Base-by-base conservation (phyloP, 176 grass and related monocot genomes). In the Rhynchospora tenuis region DNA sequence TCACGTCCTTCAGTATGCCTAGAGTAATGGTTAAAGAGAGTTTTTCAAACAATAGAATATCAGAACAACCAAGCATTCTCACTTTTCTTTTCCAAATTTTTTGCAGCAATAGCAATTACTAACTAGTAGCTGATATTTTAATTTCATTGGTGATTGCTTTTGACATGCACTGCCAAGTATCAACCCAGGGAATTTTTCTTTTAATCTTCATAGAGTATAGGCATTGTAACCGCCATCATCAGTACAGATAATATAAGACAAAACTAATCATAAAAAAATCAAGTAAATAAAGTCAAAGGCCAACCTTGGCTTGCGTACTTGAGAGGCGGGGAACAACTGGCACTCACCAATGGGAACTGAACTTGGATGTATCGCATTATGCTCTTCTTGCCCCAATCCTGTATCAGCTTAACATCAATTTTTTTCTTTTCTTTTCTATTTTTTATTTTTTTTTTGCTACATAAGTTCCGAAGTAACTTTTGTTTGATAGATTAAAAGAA, bases 1-100 rank as follows among this genome's bases (percentile, higher is more conserved):
- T 76, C 64, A 74, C 73, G 78, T 46, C 65, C 78, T 90, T 86
- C 84, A 59, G 64, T 73, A 81, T 70, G 27, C 80, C 89, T 93
- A 86, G 64, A 74, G 29, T 77, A 86, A 71, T 80, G 76, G 85
- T 68, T 87, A 79, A 89, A 46, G 20, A 73, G 46, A 16, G 80
- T 90, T 57, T 38, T 72, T 47, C 27, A 20, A 54, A 64, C 12
- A 82, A 47, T 16, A 60, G 26, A 64, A 69, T 71, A 75, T 27
- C 17, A 52, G 23, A 82, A 70, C 4, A 62, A 16, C 14, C 66
- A 70, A 45, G 17, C 66, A 70, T 70, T 2, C 23, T 28, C 26
- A 29, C 26, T 6, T 3, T 23, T 13, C 28, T 65, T 24, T 24
- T 15, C 31, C 44, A 16, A 17, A 44, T 69, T 38, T 17, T 67